Evolutionary conservation across 1,284 basidiomycete genomes (phyloP).

Genomic region (Sparassis latifolia): DNA sequence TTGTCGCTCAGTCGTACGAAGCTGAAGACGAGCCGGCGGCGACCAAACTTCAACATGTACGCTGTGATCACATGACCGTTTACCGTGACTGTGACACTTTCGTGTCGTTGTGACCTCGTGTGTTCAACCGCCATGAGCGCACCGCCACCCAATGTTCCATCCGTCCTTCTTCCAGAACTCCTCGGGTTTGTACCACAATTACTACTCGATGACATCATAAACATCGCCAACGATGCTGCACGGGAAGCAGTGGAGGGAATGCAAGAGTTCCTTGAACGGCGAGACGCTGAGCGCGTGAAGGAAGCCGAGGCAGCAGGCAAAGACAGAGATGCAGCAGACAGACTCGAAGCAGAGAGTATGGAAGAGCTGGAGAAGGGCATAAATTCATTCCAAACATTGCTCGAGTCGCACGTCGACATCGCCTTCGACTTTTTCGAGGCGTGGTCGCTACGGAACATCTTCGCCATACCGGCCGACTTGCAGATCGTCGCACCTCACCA

Average conservation of each 20-base stretch:
- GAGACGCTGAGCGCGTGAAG: conserved; percentile 52
- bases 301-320: conserved; percentile 21
- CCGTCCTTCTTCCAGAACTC: conserved; percentile 56
- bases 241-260: conserved; percentile 67
- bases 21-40: no score
- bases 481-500: conserved; percentile 69
- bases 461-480: conserved; percentile 56
- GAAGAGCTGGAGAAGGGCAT: conserved; percentile 69
- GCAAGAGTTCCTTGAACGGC: conserved; percentile 64
- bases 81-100: background rate
- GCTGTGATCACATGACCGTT: background rate
- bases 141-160: conserved; percentile 29
- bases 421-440: conserved; percentile 79
- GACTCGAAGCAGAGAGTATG: conserved; percentile 45
- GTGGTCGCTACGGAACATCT: conserved; percentile 74
- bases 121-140: conserved; percentile 11
- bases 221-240: conserved; percentile 61
- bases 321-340: no score
- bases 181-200: conserved; percentile 64
- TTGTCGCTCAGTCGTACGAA: no score
- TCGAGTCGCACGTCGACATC: conserved; percentile 72
- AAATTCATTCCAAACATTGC: conserved; percentile 69
- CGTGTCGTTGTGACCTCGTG: background rate
- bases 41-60: background rate
- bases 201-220: conserved; percentile 63